A percentile compares a stretch with the other conserved stretches of the same genome.
These are phyloP conservation scores for Claviceps pusilla DNA, from an alignment of 2,329 filamentous ascomycete genomes.

Conservation along the genomic window DNA sequence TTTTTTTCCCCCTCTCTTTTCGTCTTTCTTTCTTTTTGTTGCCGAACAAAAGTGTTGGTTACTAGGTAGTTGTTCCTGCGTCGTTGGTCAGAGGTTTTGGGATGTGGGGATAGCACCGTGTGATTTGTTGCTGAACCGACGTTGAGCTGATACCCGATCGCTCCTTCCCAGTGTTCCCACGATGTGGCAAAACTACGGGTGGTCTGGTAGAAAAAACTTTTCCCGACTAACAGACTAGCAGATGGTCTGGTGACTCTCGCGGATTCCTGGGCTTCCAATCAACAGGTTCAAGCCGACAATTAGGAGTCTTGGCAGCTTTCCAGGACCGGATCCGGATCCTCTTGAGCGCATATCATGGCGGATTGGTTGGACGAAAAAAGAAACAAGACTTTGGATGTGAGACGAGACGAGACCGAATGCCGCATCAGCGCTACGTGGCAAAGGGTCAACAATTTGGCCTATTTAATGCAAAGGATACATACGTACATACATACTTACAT, in stretches of 20 bases:
- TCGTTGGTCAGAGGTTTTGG: neutral
- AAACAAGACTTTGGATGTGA: neutral
- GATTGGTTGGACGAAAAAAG: neutral
- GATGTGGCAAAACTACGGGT: neutral
- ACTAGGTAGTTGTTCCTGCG: too few relatives aligned
- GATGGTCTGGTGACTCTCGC: neutral
- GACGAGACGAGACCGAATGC: neutral
- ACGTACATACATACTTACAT: neutral
- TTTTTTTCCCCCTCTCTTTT: too few relatives aligned
- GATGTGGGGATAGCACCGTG: neutral
- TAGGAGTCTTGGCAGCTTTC: neutral
- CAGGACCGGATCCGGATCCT: neutral
- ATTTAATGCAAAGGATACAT: constrained; percentile 3
- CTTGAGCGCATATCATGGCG: neutral
- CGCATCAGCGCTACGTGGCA: constrained; percentile 2
- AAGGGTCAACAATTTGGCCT: neutral
- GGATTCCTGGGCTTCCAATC: neutral
- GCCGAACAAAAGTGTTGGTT: too few relatives aligned
- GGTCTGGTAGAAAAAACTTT: neutral
- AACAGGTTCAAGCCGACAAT: neutral
- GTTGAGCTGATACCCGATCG: neutral
- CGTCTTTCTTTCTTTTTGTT: neutral
- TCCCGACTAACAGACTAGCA: neutral
- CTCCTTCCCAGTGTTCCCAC: neutral
- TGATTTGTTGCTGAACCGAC: neutral